Evolutionary conservation across 345 rosid species (phyloP), one percentile per base, ranked within the genome.

Genomic region (Linum lewisii): DNA sequence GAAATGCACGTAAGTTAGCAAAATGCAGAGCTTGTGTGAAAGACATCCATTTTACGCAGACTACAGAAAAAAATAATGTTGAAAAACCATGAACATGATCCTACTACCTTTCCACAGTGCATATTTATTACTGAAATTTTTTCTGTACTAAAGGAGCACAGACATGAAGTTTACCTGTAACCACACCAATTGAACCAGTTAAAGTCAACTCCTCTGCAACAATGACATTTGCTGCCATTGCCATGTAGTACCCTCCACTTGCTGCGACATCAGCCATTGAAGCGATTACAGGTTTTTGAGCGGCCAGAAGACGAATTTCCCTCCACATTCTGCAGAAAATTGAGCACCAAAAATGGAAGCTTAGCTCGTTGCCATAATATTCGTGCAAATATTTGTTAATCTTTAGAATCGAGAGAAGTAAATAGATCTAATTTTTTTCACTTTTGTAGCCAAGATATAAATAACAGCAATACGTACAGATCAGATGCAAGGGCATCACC

Each of bases 401-500:
- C 32, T 26, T 6, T 26, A 26, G 32, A 26, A 2, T 26, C 32
- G 32, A 26, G 32, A 26, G 32, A 26, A 26, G 32, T 26, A 26
- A 26, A 2, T 26, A 2, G 32, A 26, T 6, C 32, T 26, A 2
- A 2, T 2, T 2, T 2, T 26, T 26, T 26, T 26, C 32, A 26
- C 32, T 26, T 26, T 26, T 26, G 2, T 26, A 26, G 6, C 32
- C 32, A 26, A 6, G 6, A 2, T 2, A 23, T 21, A 57, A 24
- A 65, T 34, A 20, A 44, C 24, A 75, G 52, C 57, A 70, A 62
- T 58, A 86, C 98, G 88, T 84, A 91, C 98, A 88, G 75, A 79
- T 91, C 98, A 72, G 98, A 91, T 71, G 98, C 98, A 60, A 88
- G 82, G 65, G 95, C 98, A 83, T 88, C 98, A 42, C 96, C 96